A percentile compares a stretch with the other conserved stretches of the same genome.
Evolutionary conservation across 352 stramenopile genomes (phyloP).

Genomic region (Aphanomyces cochlioides): DNA sequence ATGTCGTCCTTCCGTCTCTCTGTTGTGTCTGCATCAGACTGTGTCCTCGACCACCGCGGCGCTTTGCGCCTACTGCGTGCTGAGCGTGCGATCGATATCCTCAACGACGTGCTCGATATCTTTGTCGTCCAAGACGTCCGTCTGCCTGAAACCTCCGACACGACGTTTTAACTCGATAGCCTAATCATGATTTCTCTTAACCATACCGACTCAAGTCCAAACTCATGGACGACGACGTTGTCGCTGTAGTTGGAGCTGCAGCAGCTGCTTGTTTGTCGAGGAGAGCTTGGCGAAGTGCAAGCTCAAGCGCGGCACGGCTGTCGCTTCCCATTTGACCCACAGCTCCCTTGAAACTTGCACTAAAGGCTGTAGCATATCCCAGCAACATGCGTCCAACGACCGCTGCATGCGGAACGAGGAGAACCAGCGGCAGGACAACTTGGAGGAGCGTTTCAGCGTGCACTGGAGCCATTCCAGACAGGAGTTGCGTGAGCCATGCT

Average conservation of each 20-base stretch:
- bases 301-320: neutral
- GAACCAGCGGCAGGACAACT: slow-evolving; percentile 15
- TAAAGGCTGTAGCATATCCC: slow-evolving; percentile 6
- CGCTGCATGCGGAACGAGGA: neutral
- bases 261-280: neutral
- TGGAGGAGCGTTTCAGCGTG: neutral
- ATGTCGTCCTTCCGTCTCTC: slow-evolving; percentile 16
- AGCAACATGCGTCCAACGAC: slow-evolving; percentile 16
- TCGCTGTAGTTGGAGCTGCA: neutral
- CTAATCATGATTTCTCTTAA: slow-evolving; percentile 6
- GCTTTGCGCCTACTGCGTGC: neutral
- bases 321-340: neutral
- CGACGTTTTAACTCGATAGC: slow-evolving; percentile 10
- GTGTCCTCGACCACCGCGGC: slow-evolving; percentile 17
- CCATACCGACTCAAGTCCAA: slow-evolving; percentile 29
- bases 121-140: slow-evolving; percentile 20
- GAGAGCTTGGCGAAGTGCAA: slow-evolving; percentile 8
- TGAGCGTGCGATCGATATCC: neutral
- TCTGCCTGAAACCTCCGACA: slow-evolving; percentile 18
- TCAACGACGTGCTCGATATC: slow-evolving; percentile 20
- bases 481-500: neutral
- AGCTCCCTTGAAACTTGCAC: slow-evolving; percentile 13
- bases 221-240: neutral
- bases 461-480: neutral
- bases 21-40: slow-evolving; percentile 14